A percentile compares a stretch with the other conserved stretches of the same genome.
Evolutionary conservation across 2,329 filamentous ascomycete species (phyloP).

Genomic region (Trichophyton rubrum): DNA sequence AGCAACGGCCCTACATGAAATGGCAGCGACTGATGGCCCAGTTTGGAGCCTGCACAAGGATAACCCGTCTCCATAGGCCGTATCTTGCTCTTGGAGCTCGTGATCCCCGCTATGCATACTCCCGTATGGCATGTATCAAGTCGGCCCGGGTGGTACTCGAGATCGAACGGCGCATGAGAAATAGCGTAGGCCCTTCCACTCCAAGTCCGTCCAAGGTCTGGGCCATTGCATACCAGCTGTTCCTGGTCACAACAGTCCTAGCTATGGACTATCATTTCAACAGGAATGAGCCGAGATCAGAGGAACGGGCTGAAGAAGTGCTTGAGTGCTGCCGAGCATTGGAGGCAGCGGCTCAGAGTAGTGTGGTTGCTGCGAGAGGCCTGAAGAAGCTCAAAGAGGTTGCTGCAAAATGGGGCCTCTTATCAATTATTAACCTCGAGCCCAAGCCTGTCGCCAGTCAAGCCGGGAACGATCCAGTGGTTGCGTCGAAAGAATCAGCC

Average conservation of each 20-base stretch:
- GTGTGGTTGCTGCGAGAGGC: neutral
- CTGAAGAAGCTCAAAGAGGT: conserved; percentile 7
- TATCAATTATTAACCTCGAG: neutral
- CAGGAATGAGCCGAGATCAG: conserved; percentile 26
- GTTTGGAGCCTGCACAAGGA: conserved; percentile 24
- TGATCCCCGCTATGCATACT: conserved; percentile 27
- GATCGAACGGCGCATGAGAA: conserved; percentile 17
- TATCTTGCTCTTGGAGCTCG: conserved; percentile 29
- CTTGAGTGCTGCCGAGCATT: conserved; percentile 28
- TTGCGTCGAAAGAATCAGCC: neutral
- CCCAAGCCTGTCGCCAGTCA: neutral
- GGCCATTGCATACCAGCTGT: conserved; percentile 29
- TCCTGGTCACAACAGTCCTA: conserved; percentile 29
- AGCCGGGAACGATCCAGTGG: neutral
- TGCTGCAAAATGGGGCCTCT: conserved; percentile 6
- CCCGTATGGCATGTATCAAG: conserved; percentile 26
- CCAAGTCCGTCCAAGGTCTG: conserved; percentile 21
- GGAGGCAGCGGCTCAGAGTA: neutral
- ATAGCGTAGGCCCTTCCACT: conserved; percentile 10
- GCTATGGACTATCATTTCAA: conserved; percentile 32
- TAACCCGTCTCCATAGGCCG: conserved; percentile 30
- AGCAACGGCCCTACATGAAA: conserved; percentile 19
- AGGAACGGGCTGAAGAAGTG: conserved; percentile 27
- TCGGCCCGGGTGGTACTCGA: conserved; percentile 29
- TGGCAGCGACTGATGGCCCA: conserved; percentile 27